These are phyloP conservation scores for Hyparrhenia diplandra DNA, from an alignment of 176 grass and related monocot species.

Conservation along the genomic window DNA sequence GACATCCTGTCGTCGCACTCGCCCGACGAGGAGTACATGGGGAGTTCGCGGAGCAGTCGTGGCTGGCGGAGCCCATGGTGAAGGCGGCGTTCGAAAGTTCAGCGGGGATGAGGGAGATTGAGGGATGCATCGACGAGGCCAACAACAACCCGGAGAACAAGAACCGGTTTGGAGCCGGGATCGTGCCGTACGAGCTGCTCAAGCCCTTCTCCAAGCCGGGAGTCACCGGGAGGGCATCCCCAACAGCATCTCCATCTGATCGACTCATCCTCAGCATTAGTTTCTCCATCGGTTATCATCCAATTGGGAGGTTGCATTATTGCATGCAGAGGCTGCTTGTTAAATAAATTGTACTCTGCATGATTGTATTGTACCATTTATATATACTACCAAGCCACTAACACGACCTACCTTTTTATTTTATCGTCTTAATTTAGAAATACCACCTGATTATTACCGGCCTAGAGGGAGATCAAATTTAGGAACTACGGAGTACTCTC, in stretches of 20 bases:
- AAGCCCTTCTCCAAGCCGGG: conserved; percentile 74
- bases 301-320: no score
- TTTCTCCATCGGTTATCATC: no score
- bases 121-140: conserved; percentile 59
- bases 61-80: conserved; percentile 54
- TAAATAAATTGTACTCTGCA: no score
- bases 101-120: conserved; percentile 72
- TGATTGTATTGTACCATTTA: no score
- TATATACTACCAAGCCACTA: no score
- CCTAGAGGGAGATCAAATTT: no score
- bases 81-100: conserved; percentile 77
- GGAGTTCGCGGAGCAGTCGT: conserved; percentile 45
- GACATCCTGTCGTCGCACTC: conserved; percentile 82
- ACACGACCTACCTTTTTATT: no score
- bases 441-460: no score
- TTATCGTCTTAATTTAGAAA: not conserved
- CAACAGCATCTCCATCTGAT: conserved; percentile 87
- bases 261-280: not conserved
- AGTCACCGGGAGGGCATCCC: conserved; percentile 87
- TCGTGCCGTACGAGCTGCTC: conserved; percentile 88
- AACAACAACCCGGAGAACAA: conserved; percentile 48
- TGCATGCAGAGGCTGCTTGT: no score
- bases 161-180: conserved; percentile 75
- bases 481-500: no score
- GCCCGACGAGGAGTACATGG: conserved; percentile 89